Evolutionary conservation across 2,329 filamentous ascomycete species (phyloP), one percentile per base, ranked within the genome.

Genomic region (Ophiocordyceps camponoti-floridani): DNA sequence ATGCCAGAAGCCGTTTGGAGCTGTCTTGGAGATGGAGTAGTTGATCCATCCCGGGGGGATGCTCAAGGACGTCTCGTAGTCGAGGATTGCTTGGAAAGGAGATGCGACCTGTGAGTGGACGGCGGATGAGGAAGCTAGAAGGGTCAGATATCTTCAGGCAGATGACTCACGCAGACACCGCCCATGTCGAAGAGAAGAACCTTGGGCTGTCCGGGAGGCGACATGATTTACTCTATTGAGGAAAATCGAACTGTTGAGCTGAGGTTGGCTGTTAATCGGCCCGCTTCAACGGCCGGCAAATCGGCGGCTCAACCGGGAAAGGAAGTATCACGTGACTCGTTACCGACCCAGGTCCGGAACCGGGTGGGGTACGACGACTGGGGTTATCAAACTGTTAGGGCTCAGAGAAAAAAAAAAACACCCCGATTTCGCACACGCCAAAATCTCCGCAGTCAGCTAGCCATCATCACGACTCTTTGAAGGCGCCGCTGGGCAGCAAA

Each of bases 101-200:
- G 87, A 95, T 23, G 82, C 69, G 45, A 95, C 86, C 88, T 94
- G 28, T 4, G 3, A 9, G 8, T 13, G n/a, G 18, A 38, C 18
- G 16, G n/a, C 13, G 12, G 19, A n/a, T 41, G 26, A 38, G 18
- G 11, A 23, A 38, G 33, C 14, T 2, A 19, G 26, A 14, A 37
- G 30, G 3, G 23, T 26, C 19, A n/a, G n/a, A 14, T 12, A 16
- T 13, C n/a, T 37, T 14, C 10, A n/a, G n/a, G n/a, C 6, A 14
- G 14, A 13, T 44, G 48, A 78, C 85, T 70, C 81, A 94, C 89
- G 71, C 86, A 93, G 53, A 98, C 91, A 49, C 91, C 91, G 37
- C 91, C 91, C 53, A 98, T 91, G 63, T 98, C 91, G 61, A 96
- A 96, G 19, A 98, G 69, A 30, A 93, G 66, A 45, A 84, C 84